phyloP scores from a whole-genome alignment of 2,329 filamentous ascomycete species.

The Neonectria hederae region DNA sequence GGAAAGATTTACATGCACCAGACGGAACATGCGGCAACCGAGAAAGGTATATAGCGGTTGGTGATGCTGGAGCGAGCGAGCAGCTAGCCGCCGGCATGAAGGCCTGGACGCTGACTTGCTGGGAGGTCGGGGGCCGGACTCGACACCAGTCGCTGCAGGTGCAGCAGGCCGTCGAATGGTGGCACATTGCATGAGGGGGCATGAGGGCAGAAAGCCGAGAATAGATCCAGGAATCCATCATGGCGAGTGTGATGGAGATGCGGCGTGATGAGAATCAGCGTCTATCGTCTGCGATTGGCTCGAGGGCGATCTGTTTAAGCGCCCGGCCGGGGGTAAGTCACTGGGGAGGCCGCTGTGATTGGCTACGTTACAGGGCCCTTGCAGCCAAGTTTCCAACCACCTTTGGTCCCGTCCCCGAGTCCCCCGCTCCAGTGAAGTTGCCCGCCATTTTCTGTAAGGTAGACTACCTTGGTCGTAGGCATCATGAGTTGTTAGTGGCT shows the following conservation, averaged over 20 bases:
- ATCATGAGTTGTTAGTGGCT: neutral
- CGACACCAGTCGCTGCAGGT: constrained; percentile 25
- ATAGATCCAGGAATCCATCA: constrained; percentile 49
- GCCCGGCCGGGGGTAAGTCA: constrained; percentile 43
- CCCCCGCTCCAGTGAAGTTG: constrained; percentile 10
- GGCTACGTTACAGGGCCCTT: constrained; percentile 16
- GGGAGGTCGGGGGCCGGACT: constrained; percentile 29
- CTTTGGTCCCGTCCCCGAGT: neutral
- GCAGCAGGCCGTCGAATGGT: constrained; percentile 42
- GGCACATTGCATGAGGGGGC: constrained; percentile 50
- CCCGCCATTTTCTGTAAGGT: constrained; percentile 1
- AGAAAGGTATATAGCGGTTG: constrained; percentile 67
- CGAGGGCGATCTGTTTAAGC: constrained; percentile 49
- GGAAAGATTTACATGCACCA: constrained; percentile 56
- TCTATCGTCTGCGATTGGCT: constrained; percentile 53
- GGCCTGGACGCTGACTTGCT: constrained; percentile 56
- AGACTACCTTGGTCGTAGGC: too few species aligned
- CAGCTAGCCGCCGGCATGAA: constrained; percentile 52
- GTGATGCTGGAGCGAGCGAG: constrained; percentile 52
- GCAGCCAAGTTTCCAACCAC: constrained; percentile 17
- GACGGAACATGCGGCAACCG: constrained; percentile 52
- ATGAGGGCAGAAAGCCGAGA: constrained; percentile 36
- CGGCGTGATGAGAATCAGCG: constrained; percentile 29
- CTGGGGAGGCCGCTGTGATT: constrained; percentile 33
- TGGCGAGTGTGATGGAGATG: constrained; percentile 43